Evolutionary conservation across 176 grass and related monocot species (phyloP).

Genomic region (Juncus inflexus): DNA sequence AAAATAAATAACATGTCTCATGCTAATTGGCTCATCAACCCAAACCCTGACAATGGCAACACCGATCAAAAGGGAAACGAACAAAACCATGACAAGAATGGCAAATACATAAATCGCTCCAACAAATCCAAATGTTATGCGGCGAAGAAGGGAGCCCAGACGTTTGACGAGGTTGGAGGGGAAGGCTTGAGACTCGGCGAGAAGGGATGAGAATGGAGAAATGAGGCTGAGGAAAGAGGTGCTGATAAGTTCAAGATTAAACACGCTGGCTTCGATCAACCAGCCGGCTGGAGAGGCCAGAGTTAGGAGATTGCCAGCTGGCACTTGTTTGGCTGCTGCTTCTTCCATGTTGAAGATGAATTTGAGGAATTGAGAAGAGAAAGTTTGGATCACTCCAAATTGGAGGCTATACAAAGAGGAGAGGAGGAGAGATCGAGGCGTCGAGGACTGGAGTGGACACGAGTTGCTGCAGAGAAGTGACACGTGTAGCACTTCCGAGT

Average conservation of each 20-base stretch:
- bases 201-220: conserved; percentile 27
- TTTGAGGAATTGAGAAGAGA: neutral
- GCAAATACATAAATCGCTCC: conserved; percentile 21
- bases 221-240: conserved; percentile 27
- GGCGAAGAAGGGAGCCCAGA: conserved; percentile 24
- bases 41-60: conserved; percentile 33
- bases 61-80: conserved; percentile 29
- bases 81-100: conserved; percentile 21
- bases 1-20: conserved; percentile 28
- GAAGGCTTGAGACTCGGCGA: conserved; percentile 24
- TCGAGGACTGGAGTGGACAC: conserved; percentile 8
- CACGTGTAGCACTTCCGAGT: conserved; percentile 1
- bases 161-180: conserved; percentile 11
- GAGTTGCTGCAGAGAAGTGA: neutral
- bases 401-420: neutral
- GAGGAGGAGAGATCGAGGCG: neutral
- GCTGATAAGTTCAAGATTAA: conserved; percentile 27
- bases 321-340: neutral
- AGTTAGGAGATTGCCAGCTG: conserved; percentile 9
- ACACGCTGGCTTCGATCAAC: conserved; percentile 16
- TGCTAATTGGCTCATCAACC: conserved; percentile 33
- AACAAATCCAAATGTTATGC: conserved; percentile 24
- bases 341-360: neutral
- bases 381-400: neutral
- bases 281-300: conserved; percentile 29